phyloP scores from a whole-genome alignment of 2,329 filamentous ascomycete species.

The Sclerotinia glacialis region DNA sequence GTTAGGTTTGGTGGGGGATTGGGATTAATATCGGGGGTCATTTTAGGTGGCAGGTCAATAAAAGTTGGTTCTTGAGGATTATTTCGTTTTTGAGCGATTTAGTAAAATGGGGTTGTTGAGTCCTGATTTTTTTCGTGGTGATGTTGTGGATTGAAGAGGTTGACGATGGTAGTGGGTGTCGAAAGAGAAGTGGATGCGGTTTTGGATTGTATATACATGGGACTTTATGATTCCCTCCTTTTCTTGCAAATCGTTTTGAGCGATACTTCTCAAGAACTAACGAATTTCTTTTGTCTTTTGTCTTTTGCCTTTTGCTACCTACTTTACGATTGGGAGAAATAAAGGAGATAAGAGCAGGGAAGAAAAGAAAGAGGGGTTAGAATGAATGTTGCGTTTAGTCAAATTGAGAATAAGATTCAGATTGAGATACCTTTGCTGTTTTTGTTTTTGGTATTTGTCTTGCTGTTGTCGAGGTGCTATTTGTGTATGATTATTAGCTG shows the following conservation, averaged over 20 bases:
- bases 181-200: background rate
- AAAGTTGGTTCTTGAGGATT: conserved; percentile 16
- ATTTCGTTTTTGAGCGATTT: conserved; percentile 8
- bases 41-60: conserved; percentile 6
- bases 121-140: background rate
- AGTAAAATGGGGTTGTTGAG: background rate
- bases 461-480: no score
- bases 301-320: background rate
- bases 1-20: background rate
- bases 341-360: background rate
- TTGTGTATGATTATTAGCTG: background rate
- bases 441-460: background rate
- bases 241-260: background rate
- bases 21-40: background rate
- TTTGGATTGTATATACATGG: background rate
- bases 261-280: background rate
- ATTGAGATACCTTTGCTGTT: background rate
- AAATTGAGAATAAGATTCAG: no score
- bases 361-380: background rate
- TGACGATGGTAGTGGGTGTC: no score
- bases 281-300: conserved; percentile 11
- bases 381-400: background rate
- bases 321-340: no score
- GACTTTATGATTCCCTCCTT: conserved; percentile 3
- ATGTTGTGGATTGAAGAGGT: background rate